Evolutionary conservation across 2,329 filamentous ascomycete species (phyloP).

Genomic region (Pseudogymnoascus sp.): DNA sequence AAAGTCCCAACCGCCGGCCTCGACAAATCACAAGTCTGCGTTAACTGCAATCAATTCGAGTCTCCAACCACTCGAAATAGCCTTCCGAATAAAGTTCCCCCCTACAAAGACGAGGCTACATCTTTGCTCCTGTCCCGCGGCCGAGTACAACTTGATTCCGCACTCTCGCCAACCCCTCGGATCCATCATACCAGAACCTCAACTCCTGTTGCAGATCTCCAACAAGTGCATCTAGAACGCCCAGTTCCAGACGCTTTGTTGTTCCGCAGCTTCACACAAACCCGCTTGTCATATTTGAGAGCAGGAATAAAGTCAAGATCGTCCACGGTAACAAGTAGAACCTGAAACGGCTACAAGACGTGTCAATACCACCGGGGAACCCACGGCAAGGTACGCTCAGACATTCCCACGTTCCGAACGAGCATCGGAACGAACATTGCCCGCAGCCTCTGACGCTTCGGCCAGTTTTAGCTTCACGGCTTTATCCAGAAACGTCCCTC

Average conservation of each 20-base stretch:
- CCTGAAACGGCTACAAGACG: constrained; percentile 1
- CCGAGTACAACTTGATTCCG: background rate
- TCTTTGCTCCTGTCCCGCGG: background rate
- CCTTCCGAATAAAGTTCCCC: background rate
- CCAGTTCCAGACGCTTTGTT: background rate
- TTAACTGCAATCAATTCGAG: background rate
- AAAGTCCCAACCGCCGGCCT: background rate
- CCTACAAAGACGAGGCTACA: background rate
- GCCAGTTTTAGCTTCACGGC: background rate
- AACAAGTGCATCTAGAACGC: background rate
- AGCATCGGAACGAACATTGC: background rate
- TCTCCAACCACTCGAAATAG: background rate
- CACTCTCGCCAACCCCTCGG: background rate
- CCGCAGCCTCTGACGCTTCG: background rate
- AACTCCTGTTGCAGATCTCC: background rate
- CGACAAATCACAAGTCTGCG: background rate
- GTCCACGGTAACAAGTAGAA: background rate
- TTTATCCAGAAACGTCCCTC: background rate
- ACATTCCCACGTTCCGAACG: background rate
- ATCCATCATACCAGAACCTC: background rate
- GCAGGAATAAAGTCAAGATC: background rate
- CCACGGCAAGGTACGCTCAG: background rate
- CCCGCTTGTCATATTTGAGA: background rate
- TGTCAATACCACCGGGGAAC: background rate
- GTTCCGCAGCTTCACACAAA: background rate